phyloP scores from a whole-genome alignment of 441 rosid genomes.

The Mallotus repandus region DNA sequence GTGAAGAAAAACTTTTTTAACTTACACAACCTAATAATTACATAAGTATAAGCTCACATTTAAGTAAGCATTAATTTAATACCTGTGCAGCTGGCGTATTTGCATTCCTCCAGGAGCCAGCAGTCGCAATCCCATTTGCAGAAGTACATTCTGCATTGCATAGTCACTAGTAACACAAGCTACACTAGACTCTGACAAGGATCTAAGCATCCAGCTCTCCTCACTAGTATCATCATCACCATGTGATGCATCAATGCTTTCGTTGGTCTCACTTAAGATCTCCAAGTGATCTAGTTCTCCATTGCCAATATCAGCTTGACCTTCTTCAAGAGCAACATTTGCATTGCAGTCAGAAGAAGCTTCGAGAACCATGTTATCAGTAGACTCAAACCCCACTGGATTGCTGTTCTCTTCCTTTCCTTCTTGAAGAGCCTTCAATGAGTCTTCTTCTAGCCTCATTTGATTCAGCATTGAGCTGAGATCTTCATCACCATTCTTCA shows the following conservation, averaged over 20 bases:
- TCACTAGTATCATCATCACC: slow-evolving; percentile 76
- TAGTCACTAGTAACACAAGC: slow-evolving; percentile 92
- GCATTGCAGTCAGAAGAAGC: slow-evolving; percentile 23
- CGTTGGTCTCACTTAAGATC: slow-evolving; percentile 51
- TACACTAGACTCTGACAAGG: slow-evolving; percentile 84
- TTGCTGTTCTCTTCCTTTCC: slow-evolving; percentile 24
- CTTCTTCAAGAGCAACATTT: slow-evolving; percentile 31
- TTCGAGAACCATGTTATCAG: slow-evolving; percentile 16
- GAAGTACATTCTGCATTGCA: slow-evolving; percentile 96
- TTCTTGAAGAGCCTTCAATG: slow-evolving; percentile 39
- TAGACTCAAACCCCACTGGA: slow-evolving; percentile 21
- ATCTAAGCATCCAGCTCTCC: slow-evolving; percentile 81
- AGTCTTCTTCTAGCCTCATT: slow-evolving; percentile 70
- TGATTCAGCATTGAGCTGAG: slow-evolving; percentile 50
- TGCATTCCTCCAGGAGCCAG: slow-evolving; percentile 91
- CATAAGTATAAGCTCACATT: slow-evolving; percentile 1
- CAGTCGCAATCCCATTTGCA: slow-evolving; percentile 93
- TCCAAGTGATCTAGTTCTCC: slow-evolving; percentile 46
- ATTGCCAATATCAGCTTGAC: slow-evolving; percentile 27
- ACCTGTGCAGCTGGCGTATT: slow-evolving; percentile 87
- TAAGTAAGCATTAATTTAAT: not conserved
- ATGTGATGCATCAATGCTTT: slow-evolving; percentile 46
- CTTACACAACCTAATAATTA: not conserved
- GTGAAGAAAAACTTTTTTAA: not conserved
- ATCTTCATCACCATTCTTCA: slow-evolving; percentile 33